Evolutionary conservation across 495 filamentous ascomycete species (phyloP).

Genomic region (Talaromyces trachyspermus): DNA sequence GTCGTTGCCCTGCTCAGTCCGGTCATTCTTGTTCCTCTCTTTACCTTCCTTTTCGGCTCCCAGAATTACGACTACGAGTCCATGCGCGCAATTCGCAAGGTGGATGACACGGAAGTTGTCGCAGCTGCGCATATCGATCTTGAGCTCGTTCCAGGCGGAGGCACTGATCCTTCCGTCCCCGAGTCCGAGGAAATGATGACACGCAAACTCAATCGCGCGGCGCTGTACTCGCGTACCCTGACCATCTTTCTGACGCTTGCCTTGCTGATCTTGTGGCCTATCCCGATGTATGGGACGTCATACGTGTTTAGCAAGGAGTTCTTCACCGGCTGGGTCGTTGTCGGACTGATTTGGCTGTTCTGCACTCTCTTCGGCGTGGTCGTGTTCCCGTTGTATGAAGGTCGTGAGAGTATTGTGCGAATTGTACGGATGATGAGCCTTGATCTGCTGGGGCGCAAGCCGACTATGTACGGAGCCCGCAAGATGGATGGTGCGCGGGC

Average conservation of each 20-base stretch:
- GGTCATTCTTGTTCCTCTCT: constrained; percentile 65
- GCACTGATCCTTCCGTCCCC: constrained; percentile 18
- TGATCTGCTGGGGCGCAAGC: constrained; percentile 70
- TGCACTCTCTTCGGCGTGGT: constrained; percentile 64
- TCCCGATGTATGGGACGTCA: constrained; percentile 79
- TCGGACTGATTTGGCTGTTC: constrained; percentile 87
- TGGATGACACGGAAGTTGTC: constrained; percentile 73
- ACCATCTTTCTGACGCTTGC: constrained; percentile 69
- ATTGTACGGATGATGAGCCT: constrained; percentile 58
- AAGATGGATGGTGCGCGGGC: no score
- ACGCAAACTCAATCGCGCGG: constrained; percentile 57
- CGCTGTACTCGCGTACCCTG: constrained; percentile 68
- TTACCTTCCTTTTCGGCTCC: constrained; percentile 65
- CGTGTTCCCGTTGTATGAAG: constrained; percentile 77
- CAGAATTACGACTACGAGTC: constrained; percentile 86
- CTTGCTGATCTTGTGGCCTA: constrained; percentile 84
- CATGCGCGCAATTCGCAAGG: constrained; percentile 77
- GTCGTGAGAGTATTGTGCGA: constrained; percentile 56
- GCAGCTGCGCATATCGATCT: constrained; percentile 60
- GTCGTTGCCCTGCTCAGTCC: constrained; percentile 76
- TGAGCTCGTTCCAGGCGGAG: constrained; percentile 56
- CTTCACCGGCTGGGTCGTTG: constrained; percentile 88
- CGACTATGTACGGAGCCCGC: no score
- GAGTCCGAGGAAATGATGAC: constrained; percentile 51
- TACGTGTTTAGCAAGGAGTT: constrained; percentile 89